Conservation (phyloP, 371 early-diverging fungal genomes). For the Ordospora colligata region DNA sequence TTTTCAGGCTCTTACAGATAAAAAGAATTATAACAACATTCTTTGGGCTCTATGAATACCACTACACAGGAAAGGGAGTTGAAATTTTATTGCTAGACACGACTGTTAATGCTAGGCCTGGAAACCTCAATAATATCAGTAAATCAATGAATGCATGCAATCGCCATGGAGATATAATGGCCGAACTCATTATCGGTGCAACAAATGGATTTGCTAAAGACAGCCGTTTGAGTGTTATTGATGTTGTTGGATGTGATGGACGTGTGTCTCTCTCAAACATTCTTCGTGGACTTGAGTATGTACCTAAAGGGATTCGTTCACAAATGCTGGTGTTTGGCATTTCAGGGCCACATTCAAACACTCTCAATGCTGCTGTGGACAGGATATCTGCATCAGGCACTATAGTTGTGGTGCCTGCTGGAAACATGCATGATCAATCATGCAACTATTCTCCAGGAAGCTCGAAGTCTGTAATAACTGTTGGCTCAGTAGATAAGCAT, state of each 20-base stretch:
- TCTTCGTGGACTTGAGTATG: conserved; percentile 41
- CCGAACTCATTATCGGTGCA: conserved; percentile 15
- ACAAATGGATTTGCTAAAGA: conserved; percentile 52
- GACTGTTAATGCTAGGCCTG: conserved; percentile 14
- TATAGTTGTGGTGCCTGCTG: conserved; percentile 52
- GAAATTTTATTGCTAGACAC: conserved; percentile 49
- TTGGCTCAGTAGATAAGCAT: conserved; percentile 47
- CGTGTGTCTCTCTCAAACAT: conserved; percentile 47
- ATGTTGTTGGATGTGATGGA: conserved; percentile 45
- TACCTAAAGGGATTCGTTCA: conserved; percentile 4
- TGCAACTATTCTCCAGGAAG: conserved; percentile 58
- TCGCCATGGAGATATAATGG: conserved; percentile 32
- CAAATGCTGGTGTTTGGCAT: conserved; percentile 51
- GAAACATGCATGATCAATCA: conserved; percentile 46
- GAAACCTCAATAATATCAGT: conserved; percentile 28
- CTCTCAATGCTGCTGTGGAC: conserved; percentile 45
- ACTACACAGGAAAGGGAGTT: conserved; percentile 51
- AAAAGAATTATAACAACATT: conserved; percentile 28
- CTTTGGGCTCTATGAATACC: conserved; percentile 36
- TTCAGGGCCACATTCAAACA: conserved; percentile 44
- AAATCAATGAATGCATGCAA: conserved; percentile 18
- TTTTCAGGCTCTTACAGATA: conserved; percentile 36
- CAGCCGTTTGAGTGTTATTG: conserved; percentile 26
- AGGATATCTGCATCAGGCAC: conserved; percentile 10
- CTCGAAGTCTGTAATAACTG: conserved; percentile 42